phyloP scores from a whole-genome alignment of 305 asterid genomes.

The Solanum hybrid region DNA sequence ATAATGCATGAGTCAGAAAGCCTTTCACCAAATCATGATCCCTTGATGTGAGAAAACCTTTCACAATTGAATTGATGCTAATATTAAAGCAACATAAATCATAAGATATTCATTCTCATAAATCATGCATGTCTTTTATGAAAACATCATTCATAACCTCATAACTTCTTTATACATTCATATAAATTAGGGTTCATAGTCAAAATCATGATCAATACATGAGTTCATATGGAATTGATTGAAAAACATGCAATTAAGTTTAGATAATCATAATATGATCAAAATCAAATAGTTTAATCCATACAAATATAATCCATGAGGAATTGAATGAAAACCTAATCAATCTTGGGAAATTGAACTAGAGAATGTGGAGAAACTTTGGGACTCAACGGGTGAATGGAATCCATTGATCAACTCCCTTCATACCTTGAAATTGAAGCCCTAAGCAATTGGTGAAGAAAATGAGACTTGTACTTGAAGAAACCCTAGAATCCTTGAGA shows the following conservation, averaged over 20 bases:
- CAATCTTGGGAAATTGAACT: neutral
- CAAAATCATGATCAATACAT: neutral
- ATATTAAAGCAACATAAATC: neutral
- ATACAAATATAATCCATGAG: no score
- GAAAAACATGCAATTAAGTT: neutral
- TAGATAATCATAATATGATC: neutral
- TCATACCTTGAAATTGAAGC: neutral
- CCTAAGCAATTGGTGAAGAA: neutral
- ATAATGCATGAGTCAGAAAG: neutral
- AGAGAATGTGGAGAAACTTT: neutral
- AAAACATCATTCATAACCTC: neutral
- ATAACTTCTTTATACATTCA: neutral
- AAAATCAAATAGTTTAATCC: neutral
- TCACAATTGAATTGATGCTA: neutral
- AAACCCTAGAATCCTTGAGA: neutral
- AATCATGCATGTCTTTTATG: neutral
- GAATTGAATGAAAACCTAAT: neutral
- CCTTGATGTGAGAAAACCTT: neutral
- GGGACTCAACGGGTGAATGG: neutral
- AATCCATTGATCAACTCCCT: neutral
- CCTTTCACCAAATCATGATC: neutral
- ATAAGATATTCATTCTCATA: neutral
- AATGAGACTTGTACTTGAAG: neutral
- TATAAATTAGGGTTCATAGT: neutral
- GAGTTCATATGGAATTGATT: neutral